Conservation (phyloP, 2,329 filamentous ascomycete species). For the Polytolypa hystricis region DNA sequence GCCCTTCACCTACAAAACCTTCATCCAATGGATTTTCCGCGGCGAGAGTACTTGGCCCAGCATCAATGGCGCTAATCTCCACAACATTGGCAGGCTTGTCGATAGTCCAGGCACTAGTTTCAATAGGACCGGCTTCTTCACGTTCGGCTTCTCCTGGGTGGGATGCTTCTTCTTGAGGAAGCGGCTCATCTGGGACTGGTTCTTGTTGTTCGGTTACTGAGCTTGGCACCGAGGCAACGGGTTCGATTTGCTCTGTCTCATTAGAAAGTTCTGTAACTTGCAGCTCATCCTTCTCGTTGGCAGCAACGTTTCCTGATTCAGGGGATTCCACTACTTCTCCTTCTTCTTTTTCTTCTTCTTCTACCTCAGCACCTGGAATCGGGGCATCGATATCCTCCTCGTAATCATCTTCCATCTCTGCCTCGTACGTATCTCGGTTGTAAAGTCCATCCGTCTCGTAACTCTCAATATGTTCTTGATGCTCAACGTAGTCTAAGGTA, state of each 20-base stretch:
- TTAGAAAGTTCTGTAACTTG: too few species aligned
- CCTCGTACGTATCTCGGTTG: conserved; percentile 19
- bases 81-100: background rate
- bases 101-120: background rate
- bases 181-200: background rate
- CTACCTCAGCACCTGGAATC: conserved; percentile 10
- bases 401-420: conserved; percentile 32
- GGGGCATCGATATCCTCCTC: conserved; percentile 24
- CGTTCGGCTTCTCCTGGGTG: background rate
- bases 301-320: background rate
- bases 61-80: background rate
- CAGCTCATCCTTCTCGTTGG: too few species aligned
- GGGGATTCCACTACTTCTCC: background rate
- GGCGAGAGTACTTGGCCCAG: background rate
- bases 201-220: background rate
- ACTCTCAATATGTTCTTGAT: conserved; percentile 21
- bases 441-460: conserved; percentile 13
- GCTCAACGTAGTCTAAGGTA: conserved; percentile 15
- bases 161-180: background rate
- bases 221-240: background rate
- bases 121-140: background rate
- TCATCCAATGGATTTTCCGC: background rate
- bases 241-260: conserved; percentile 5
- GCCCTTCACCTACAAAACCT: conserved; percentile 1
- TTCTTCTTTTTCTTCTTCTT: conserved; percentile 7